Evolutionary conservation across 352 stramenopile genomes (phyloP).

Genomic region (Peronospora destructor): DNA sequence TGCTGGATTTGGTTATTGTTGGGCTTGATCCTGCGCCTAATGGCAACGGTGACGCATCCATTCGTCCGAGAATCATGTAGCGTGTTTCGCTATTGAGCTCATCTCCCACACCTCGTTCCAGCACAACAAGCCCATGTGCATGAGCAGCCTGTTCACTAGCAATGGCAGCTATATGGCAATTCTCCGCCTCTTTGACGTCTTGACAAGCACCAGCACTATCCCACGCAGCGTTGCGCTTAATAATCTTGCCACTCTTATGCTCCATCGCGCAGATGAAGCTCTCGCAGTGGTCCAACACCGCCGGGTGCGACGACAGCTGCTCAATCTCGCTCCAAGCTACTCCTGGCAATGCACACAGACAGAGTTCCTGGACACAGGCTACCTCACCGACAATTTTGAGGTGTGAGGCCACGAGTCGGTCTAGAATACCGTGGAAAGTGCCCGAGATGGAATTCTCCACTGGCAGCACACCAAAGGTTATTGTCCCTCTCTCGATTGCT

Average conservation of each 20-base stretch:
- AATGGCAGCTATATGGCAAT: conserved; percentile 49
- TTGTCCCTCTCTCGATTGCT: conserved; percentile 47
- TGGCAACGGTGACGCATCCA: conserved; percentile 38
- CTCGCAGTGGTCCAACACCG: conserved; percentile 59
- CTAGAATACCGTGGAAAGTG: conserved; percentile 67
- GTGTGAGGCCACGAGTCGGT: conserved; percentile 52
- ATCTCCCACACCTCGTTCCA: conserved; percentile 51
- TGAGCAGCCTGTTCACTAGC: conserved; percentile 54
- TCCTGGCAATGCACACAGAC: conserved; percentile 42
- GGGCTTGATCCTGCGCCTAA: conserved; percentile 17
- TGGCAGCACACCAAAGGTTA: conserved; percentile 55
- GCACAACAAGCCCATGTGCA: conserved; percentile 45
- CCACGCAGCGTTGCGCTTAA: conserved; percentile 59
- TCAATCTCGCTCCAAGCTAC: conserved; percentile 41
- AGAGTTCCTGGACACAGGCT: conserved; percentile 57
- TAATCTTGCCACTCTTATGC: conserved; percentile 40
- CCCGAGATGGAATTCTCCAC: conserved; percentile 71
- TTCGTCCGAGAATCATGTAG: conserved; percentile 62
- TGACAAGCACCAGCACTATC: conserved; percentile 60
- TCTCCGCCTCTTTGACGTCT: conserved; percentile 47
- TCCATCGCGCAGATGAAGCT: conserved; percentile 61
- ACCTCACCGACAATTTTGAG: conserved; percentile 73
- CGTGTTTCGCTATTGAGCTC: conserved; percentile 68
- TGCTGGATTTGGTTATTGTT: conserved; percentile 48
- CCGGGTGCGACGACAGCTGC: conserved; percentile 53